Conservation (phyloP, 2,329 filamentous ascomycete species). For the Aureobasidium sp. region DNA sequence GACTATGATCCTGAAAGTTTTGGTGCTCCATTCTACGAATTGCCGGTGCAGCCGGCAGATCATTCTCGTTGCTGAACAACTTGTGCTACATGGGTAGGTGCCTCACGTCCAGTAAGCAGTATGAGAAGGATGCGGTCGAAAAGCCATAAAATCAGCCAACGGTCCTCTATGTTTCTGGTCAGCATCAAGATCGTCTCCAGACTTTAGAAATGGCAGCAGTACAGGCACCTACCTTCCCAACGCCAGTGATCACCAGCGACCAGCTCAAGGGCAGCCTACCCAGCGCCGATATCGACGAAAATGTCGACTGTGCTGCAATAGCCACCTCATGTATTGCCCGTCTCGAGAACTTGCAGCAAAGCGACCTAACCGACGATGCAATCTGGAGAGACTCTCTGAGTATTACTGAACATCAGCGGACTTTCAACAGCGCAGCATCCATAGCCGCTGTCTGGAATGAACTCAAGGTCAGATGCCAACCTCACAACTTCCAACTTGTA, state of each 20-base stretch:
- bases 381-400: constrained; percentile 53
- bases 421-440: constrained; percentile 41
- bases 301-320: constrained; percentile 11
- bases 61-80: background rate
- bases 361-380: constrained; percentile 16
- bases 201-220: background rate
- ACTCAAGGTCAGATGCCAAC: constrained; percentile 27
- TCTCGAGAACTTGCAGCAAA: constrained; percentile 11
- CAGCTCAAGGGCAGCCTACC: constrained; percentile 15
- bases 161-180: too few relatives aligned
- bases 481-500: constrained; percentile 22
- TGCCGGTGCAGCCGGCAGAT: background rate
- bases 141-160: background rate
- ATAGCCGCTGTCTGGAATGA: constrained; percentile 35
- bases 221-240: background rate
- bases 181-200: background rate
- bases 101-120: background rate
- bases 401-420: constrained; percentile 51
- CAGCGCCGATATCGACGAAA: background rate
- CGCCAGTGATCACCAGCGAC: background rate
- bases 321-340: constrained; percentile 8
- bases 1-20: background rate
- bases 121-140: background rate
- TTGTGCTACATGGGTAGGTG: background rate
- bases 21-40: too few relatives aligned